Conservation (phyloP, 2,329 filamentous ascomycete species). For the Apiospora saccharicola region DNA sequence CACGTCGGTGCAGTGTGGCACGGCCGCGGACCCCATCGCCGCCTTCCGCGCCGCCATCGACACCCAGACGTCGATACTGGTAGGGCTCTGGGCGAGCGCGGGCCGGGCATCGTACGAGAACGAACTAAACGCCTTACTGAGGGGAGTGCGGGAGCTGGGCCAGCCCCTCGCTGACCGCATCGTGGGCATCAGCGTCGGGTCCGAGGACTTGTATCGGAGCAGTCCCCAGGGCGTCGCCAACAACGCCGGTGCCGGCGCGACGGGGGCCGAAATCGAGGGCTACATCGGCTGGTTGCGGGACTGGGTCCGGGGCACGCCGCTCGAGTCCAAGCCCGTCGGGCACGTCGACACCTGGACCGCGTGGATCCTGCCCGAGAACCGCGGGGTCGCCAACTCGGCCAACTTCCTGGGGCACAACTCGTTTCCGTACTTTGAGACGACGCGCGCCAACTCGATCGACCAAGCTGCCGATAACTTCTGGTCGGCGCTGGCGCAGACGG, state of each 20-base stretch:
- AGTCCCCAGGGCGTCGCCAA: slow-evolving; percentile 36
- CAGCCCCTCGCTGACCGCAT: slow-evolving; percentile 38
- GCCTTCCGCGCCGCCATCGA: slow-evolving; percentile 42
- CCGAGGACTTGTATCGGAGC: slow-evolving; percentile 42
- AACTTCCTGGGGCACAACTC: slow-evolving; percentile 41
- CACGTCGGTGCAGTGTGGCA: slow-evolving; percentile 44
- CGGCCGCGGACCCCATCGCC: slow-evolving; percentile 37
- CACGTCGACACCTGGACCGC: slow-evolving; percentile 43
- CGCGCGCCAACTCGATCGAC: slow-evolving; percentile 38
- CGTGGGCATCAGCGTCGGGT: slow-evolving; percentile 41
- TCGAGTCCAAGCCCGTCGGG: slow-evolving; percentile 39
- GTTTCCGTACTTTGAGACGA: slow-evolving; percentile 43
- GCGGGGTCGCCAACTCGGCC: slow-evolving; percentile 33
- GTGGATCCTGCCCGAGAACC: slow-evolving; percentile 40
- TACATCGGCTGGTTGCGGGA: slow-evolving; percentile 42
- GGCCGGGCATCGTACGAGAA: slow-evolving; percentile 36
- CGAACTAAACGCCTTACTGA: slow-evolving; percentile 38
- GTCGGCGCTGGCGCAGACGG: slow-evolving; percentile 36
- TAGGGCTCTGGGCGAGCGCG: slow-evolving; percentile 41
- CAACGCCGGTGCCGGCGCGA: slow-evolving; percentile 38
- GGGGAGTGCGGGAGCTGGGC: slow-evolving; percentile 34
- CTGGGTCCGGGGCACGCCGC: slow-evolving; percentile 35
- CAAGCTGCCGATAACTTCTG: slow-evolving; percentile 38
- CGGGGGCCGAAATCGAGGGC: slow-evolving; percentile 36
- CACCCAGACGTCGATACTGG: slow-evolving; percentile 38